Conservation (phyloP, 805 yeast species). For the Starmerella sirachaensis region DNA sequence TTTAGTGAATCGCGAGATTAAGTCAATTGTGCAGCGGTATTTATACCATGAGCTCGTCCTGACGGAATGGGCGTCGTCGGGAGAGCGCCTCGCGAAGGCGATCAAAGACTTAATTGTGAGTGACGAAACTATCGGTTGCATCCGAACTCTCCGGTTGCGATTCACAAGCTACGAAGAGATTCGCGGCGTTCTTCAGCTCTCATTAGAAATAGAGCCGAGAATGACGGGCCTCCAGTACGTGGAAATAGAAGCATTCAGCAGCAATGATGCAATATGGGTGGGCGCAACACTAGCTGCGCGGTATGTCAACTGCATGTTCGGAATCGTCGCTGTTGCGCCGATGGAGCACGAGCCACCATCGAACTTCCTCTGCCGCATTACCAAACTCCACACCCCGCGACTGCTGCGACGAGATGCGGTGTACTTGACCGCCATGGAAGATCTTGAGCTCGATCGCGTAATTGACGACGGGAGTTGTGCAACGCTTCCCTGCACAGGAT, state of each 20-base stretch:
- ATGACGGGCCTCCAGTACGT: conserved; percentile 10
- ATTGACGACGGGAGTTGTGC: conserved; percentile 8
- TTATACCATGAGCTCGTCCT: conserved; percentile 16
- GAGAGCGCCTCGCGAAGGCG: conserved; percentile 18
- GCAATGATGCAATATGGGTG: conserved; percentile 16
- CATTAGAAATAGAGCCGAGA: conserved; percentile 10
- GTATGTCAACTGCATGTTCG: conserved; percentile 1
- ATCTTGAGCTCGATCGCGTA: conserved; percentile 6
- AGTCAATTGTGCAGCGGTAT: conserved; percentile 9
- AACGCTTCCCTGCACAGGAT: background rate
- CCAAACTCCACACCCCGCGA: conserved; percentile 8
- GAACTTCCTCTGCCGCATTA: background rate
- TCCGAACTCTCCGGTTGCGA: conserved; percentile 12
- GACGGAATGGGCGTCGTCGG: conserved; percentile 20
- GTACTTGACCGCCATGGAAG: conserved; percentile 1
- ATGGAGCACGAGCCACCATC: conserved; percentile 1
- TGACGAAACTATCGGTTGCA: conserved; percentile 10
- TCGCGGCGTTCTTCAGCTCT: conserved; percentile 12
- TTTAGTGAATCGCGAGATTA: conserved; percentile 12
- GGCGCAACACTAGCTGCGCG: conserved; percentile 5
- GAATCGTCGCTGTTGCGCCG: conserved; percentile 12
- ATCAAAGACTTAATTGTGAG: conserved; percentile 15
- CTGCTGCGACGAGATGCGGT: conserved; percentile 6
- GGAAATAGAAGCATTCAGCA: conserved; percentile 9
- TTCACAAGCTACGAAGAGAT: conserved; percentile 18